Evolutionary conservation across 164 flowering plant species (phyloP), one percentile per base, ranked within the genome.

Genomic region (Chimonanthus salicifolius): DNA sequence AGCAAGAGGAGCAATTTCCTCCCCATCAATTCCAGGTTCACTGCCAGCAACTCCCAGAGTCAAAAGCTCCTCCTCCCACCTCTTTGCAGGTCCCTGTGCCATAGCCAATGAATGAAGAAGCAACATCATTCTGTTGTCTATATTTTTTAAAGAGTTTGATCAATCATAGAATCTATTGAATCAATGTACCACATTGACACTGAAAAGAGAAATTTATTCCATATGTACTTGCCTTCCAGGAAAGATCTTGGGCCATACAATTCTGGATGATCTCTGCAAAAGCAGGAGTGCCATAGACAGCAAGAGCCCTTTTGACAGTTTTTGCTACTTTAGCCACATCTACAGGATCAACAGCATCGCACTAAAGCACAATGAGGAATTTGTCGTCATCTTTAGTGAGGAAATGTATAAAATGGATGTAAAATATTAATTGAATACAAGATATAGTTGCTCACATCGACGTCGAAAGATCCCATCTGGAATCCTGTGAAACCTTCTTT

Each of bases 401-500:
- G 69, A 49, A 47, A 15, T 33, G 50, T 58, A 8, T 18, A 58
- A 67, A 69, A 5, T 49, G 18, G 68, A 44, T 44, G 47, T 15
- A 45, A 45, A 66, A 64, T 9, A 33, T 62, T 5, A 8, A 58
- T 58, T n/a, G 47, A 10, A 5, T 33, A n/a, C 50, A 46, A 15
- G 7, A 18, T 16, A 49, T 16, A 48, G 47, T 43, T 48, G 67
- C 84, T 87, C 83, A 91, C 99, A 20, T 88, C 89, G 9, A 92
- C 94, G 69, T 70, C 88, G 87, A 95, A 92, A 72, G 71, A 82
- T 72, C 99, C 99, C 93, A 93, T 95, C 50, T 90, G 98, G 82
- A 95, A 91, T 72, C 99, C 99, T 0, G 97, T 95, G 73, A 72
- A 88, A 6, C 99, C 99, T 84, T 95, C 99, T 76, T 87, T 88